Base-by-base conservation (phyloP, 441 rosid genomes). In the Brassica hybrid region DNA sequence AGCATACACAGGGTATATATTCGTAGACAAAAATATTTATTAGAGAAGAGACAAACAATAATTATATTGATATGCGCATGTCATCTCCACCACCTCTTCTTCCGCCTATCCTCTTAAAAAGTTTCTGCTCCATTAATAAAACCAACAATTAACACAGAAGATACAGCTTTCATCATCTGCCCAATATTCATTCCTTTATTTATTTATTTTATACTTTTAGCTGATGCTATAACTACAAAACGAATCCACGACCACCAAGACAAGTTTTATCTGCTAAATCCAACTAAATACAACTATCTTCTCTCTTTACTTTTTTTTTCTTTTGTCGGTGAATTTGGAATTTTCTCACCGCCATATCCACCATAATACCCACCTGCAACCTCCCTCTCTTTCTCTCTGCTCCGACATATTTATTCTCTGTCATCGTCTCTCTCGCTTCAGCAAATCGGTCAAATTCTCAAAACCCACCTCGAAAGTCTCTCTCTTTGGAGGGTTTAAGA, bases 1-100 rank as follows among this genome's bases (percentile, higher is more conserved):
- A 52, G 19, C 0, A 14, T 16, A 52, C 58, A 52, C 4, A 43
- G 50, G 9, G 57, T 14, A 16, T 14, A 50, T 14, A 50, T 50
- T 50, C 57, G 57, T 50, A 6, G 56, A 50, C 3, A 50, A 50
- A 50, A 50, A 14, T 7, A 48, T n/a, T 61, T 12, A 12, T 19
- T 12, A 68, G n/a, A 36, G 32, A 23, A 52, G 58, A 52, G 58
- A 2, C 58, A 16, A 7, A 52, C 19, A 41, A 41, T 41, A 41
- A 41, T 41, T 41, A 41, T 41, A 41, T 41, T 41, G 48, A 54
- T 10, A 7, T 73, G 75, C 74, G 78, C 78, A 73, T 79, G 79
- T 79, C 82, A 79, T 74, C 79, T 75, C 79, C 82, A 79, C 82
- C 82, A 79, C 82, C 82, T 79, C 79, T 75, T 75, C 72, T 32